Conservation (phyloP, 2,329 filamentous ascomycete species). For the Sporothrix pallida region DNA sequence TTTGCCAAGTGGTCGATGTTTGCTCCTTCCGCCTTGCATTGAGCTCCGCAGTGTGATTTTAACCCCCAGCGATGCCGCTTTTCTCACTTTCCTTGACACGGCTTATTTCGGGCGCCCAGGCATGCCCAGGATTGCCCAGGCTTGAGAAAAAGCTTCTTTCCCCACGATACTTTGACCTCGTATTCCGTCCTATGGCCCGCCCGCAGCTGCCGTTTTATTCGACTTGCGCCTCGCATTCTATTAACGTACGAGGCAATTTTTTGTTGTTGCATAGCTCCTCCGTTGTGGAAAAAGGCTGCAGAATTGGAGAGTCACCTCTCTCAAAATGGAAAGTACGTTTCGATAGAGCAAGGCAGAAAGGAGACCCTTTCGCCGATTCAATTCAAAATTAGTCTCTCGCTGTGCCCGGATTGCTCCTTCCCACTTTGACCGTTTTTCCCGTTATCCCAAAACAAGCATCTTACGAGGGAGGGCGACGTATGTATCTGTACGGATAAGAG, state of each 20-base stretch:
- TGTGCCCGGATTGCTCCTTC: background rate
- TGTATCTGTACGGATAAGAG: background rate
- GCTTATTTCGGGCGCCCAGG: background rate
- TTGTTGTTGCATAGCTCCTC: background rate
- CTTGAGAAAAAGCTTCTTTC: background rate
- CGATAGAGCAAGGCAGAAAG: background rate
- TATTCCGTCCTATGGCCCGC: background rate
- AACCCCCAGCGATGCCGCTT: background rate
- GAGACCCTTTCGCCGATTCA: background rate
- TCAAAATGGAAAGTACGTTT: background rate
- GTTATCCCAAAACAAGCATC: background rate
- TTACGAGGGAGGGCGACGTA: background rate
- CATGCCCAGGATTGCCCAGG: background rate
- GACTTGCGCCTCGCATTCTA: constrained; percentile 4
- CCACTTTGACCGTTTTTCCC: background rate
- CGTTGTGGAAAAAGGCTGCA: background rate
- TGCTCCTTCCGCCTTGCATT: background rate
- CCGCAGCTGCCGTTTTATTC: background rate
- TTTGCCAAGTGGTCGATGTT: background rate
- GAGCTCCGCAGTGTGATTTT: background rate
- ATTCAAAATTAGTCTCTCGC: too few relatives aligned
- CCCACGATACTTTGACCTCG: background rate
- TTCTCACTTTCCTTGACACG: background rate
- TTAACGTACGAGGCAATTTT: background rate
- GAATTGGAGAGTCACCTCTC: background rate